Percentiles rank a stretch among this genome's conserved stretches.
Conservation (phyloP, 345 rosid genomes). For the Citrus medica region DNA sequence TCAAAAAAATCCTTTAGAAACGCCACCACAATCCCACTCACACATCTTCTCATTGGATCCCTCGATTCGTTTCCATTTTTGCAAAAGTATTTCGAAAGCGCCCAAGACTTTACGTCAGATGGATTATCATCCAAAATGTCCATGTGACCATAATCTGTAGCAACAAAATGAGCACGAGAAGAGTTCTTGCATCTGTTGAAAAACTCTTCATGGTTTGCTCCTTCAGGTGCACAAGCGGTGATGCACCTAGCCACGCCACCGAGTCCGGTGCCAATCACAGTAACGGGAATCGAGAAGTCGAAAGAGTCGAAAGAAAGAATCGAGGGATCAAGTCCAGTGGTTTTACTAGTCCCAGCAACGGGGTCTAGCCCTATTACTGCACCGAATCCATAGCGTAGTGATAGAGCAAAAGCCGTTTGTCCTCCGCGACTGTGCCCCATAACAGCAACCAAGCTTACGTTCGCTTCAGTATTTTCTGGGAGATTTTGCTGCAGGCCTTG, state of each 20-base stretch:
- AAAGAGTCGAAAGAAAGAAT: constrained; percentile 25
- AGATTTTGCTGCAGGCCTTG: constrained; percentile 14
- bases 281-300: constrained; percentile 22
- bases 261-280: constrained; percentile 33
- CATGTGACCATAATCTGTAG: constrained; percentile 39
- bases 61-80: constrained; percentile 14
- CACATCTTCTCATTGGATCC: constrained; percentile 30
- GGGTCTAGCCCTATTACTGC: constrained; percentile 34
- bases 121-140: constrained; percentile 34
- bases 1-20: constrained; percentile 24
- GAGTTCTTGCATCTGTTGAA: constrained; percentile 29
- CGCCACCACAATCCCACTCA: constrained; percentile 39
- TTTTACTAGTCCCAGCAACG: constrained; percentile 20
- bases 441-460: constrained; percentile 19
- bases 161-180: constrained; percentile 31
- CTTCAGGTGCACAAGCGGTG: constrained; percentile 30
- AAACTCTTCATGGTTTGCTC: constrained; percentile 29
- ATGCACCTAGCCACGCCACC: constrained; percentile 3
- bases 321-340: constrained; percentile 7
- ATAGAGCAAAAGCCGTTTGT: constrained; percentile 29
- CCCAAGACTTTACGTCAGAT: background rate
- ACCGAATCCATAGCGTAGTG: constrained; percentile 23
- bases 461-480: constrained; percentile 10
- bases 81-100: background rate
- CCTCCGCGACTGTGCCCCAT: constrained; percentile 49